Percentiles rank a stretch among this genome's conserved stretches.
Evolutionary conservation across 371 early-diverging fungal genomes (phyloP).

Genomic region (Mortierella sp.): DNA sequence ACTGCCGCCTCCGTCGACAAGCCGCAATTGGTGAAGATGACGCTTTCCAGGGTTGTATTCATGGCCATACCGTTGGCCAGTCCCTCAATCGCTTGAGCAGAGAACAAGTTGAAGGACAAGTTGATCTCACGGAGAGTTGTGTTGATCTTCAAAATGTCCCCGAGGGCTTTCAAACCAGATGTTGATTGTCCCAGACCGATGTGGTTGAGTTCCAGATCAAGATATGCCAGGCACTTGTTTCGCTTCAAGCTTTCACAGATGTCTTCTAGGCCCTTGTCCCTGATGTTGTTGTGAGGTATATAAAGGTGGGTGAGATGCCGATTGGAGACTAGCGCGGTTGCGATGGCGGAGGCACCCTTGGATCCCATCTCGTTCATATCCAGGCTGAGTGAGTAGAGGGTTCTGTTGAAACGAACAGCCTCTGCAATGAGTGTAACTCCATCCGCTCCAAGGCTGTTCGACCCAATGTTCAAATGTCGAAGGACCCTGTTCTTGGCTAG

Average conservation of each 20-base stretch:
- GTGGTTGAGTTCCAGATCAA: constrained; percentile 55
- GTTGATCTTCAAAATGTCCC: constrained; percentile 40
- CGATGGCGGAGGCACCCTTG: constrained; percentile 36
- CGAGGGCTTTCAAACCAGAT: constrained; percentile 41
- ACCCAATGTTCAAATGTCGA: constrained; percentile 47
- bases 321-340: constrained; percentile 43
- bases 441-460: constrained; percentile 42
- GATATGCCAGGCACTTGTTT: constrained; percentile 27
- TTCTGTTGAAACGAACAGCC: constrained; percentile 48
- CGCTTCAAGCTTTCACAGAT: constrained; percentile 42
- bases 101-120: constrained; percentile 50
- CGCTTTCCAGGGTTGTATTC: constrained; percentile 54
- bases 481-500: constrained; percentile 50
- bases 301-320: constrained; percentile 55
- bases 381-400: constrained; percentile 44
- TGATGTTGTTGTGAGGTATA: constrained; percentile 55
- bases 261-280: constrained; percentile 46
- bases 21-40: constrained; percentile 49
- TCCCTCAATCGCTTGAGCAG: constrained; percentile 19
- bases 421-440: constrained; percentile 46
- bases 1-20: constrained; percentile 40
- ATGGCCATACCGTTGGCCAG: constrained; percentile 40
- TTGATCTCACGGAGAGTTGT: constrained; percentile 50
- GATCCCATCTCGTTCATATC: constrained; percentile 54
- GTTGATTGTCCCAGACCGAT: constrained; percentile 37